Evolutionary conservation across 108 stramenopile genomes (phyloP).

Genomic region (Mayamaea pseudoterrestris): DNA sequence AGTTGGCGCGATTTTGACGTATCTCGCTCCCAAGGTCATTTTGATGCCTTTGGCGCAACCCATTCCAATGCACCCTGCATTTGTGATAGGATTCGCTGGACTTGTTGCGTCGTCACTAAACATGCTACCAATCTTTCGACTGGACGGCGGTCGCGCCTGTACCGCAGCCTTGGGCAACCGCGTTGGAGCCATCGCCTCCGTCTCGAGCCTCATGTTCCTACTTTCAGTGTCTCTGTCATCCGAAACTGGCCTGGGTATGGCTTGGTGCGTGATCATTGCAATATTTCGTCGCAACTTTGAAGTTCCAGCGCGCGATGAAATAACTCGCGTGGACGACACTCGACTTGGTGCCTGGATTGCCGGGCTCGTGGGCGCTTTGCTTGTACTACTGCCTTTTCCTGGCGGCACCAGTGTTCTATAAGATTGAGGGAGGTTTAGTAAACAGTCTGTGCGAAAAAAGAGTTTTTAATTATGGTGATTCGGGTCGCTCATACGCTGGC

Average conservation of each 20-base stretch:
- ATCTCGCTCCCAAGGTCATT: slow-evolving; percentile 52
- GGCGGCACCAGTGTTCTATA: slow-evolving; percentile 19
- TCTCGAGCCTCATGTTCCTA: slow-evolving; percentile 27
- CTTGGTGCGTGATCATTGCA: slow-evolving; percentile 41
- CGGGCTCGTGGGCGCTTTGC: slow-evolving; percentile 20
- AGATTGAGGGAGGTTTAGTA: background rate
- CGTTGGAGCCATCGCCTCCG: slow-evolving; percentile 25
- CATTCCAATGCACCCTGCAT: slow-evolving; percentile 77
- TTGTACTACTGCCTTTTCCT: slow-evolving; percentile 56
- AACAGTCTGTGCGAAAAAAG: too few species aligned
- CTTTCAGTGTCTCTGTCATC: slow-evolving; percentile 24
- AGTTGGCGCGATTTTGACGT: slow-evolving; percentile 34
- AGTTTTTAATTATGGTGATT: too few species aligned
- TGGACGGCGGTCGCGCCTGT: slow-evolving; percentile 83
- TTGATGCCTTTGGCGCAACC: slow-evolving; percentile 56
- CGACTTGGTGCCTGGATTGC: slow-evolving; percentile 30
- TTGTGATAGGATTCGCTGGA: slow-evolving; percentile 75
- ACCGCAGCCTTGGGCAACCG: slow-evolving; percentile 52
- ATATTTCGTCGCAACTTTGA: slow-evolving; percentile 45
- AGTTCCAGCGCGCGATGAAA: slow-evolving; percentile 53
- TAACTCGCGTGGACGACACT: slow-evolving; percentile 37
- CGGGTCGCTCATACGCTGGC: too few species aligned
- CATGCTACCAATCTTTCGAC: slow-evolving; percentile 75
- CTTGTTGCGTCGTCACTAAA: slow-evolving; percentile 71
- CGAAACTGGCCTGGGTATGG: slow-evolving; percentile 20